Evolutionary conservation across 2,329 filamentous ascomycete species (phyloP).

Genomic region (Tolypocladium tundrense): DNA sequence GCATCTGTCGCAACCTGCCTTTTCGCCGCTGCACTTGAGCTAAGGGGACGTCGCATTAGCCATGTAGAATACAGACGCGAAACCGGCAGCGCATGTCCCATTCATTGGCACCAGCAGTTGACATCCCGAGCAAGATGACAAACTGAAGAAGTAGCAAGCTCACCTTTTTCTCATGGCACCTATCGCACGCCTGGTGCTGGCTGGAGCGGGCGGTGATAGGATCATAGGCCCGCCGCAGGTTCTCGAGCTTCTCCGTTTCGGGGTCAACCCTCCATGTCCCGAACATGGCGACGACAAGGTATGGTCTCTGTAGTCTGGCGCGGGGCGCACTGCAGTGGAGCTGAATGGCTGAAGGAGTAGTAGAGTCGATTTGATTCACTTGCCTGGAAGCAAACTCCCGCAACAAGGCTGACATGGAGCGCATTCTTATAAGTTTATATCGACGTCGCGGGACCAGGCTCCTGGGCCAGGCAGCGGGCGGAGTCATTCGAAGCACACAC

Average conservation of each 20-base stretch:
- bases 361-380: neutral
- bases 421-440: neutral
- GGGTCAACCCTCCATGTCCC: slow-evolving; percentile 28
- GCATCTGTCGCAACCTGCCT: slow-evolving; percentile 25
- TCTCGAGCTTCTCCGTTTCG: slow-evolving; percentile 26
- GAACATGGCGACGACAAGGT: slow-evolving; percentile 17
- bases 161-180: slow-evolving; percentile 30
- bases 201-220: slow-evolving; percentile 26
- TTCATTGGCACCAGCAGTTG: too few relatives aligned
- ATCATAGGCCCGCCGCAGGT: slow-evolving; percentile 23
- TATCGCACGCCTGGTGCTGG: slow-evolving; percentile 26
- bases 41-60: slow-evolving; percentile 8
- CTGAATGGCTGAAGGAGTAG: neutral
- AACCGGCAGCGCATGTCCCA: too few relatives aligned
- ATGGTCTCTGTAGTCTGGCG: neutral
- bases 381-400: neutral
- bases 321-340: neutral
- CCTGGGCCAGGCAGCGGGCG: slow-evolving; percentile 1
- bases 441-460: neutral
- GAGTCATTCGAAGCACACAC: slow-evolving; percentile 1
- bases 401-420: neutral
- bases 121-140: neutral
- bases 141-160: neutral
- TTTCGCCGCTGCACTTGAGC: slow-evolving; percentile 28
- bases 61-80: neutral